These are phyloP conservation scores for Cunninghamia lanceolata DNA, from an alignment of 75 land plant species.

Conservation along the genomic window DNA sequence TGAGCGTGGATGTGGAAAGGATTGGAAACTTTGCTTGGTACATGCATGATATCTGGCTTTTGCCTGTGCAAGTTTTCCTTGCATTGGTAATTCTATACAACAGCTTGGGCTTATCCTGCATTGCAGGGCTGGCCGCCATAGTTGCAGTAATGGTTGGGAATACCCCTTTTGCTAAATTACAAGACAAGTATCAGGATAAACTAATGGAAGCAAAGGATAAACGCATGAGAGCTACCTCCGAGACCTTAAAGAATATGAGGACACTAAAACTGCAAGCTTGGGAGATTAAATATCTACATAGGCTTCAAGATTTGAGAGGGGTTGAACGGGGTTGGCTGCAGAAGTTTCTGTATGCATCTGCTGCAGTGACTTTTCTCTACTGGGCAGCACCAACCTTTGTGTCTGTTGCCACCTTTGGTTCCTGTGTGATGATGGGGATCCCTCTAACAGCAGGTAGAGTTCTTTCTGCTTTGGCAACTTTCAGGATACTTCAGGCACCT, in stretches of 20 bases:
- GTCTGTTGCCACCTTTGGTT: slow-evolving; percentile 47
- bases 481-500: slow-evolving; percentile 40
- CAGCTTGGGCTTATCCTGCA: slow-evolving; percentile 31
- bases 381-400: slow-evolving; percentile 50
- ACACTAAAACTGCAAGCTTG: slow-evolving; percentile 54
- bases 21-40: slow-evolving; percentile 46
- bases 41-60: slow-evolving; percentile 42
- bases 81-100: slow-evolving; percentile 32
- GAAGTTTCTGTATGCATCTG: slow-evolving; percentile 21
- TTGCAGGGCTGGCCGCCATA: slow-evolving; percentile 39
- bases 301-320: slow-evolving; percentile 24
- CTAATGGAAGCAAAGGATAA: slow-evolving; percentile 52
- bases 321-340: slow-evolving; percentile 26
- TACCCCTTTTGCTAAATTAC: slow-evolving; percentile 36
- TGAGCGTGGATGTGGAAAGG: slow-evolving; percentile 49
- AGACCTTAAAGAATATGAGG: slow-evolving; percentile 45
- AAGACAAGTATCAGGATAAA: slow-evolving; percentile 44
- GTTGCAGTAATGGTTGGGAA: slow-evolving; percentile 24
- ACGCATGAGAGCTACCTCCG: slow-evolving; percentile 45
- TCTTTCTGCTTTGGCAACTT: slow-evolving; percentile 52
- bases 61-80: slow-evolving; percentile 36
- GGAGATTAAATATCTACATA: slow-evolving; percentile 37
- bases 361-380: slow-evolving; percentile 25
- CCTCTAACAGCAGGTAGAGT: slow-evolving; percentile 46
- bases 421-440: slow-evolving; percentile 41